These are phyloP conservation scores for Solanum hybrid DNA, from an alignment of 305 asterid species.

Conservation along the genomic window DNA sequence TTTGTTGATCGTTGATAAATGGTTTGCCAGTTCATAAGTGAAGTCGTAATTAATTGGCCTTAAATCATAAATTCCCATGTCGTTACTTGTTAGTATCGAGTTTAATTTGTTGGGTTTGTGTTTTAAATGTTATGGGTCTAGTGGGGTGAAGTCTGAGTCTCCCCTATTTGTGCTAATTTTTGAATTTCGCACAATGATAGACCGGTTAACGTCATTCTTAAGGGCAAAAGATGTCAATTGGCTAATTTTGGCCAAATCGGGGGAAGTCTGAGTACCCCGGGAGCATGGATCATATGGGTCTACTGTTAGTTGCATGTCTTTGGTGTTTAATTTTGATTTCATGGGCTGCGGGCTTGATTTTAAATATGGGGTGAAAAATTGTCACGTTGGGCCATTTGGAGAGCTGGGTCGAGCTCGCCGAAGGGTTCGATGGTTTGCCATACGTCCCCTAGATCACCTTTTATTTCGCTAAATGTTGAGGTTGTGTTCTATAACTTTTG, in stretches of 20 bases:
- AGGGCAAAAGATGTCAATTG: too few relatives aligned
- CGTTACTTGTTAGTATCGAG: too few relatives aligned
- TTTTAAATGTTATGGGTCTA: too few relatives aligned
- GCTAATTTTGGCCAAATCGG: not conserved
- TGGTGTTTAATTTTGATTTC: not conserved
- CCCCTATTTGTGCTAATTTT: not conserved
- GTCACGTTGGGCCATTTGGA: not conserved
- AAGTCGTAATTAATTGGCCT: too few relatives aligned
- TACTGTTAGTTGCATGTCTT: not conserved
- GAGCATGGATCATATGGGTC: not conserved
- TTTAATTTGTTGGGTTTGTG: too few relatives aligned
- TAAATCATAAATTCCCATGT: too few relatives aligned
- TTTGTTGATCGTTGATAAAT: too few relatives aligned
- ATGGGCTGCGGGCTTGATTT: not conserved
- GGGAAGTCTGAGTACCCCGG: not conserved
- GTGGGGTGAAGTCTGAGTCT: not conserved
- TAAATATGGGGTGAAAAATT: not conserved
- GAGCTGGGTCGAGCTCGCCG: not conserved
- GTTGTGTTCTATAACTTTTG: not conserved
- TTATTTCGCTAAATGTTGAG: not conserved
- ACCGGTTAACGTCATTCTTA: too few relatives aligned
- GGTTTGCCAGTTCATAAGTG: too few relatives aligned
- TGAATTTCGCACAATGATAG: not conserved
- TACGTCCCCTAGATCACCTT: not conserved
- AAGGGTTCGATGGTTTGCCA: not conserved